Base-by-base conservation (phyloP, 2,329 filamentous ascomycete species). In the Colletotrichum somersetense region DNA sequence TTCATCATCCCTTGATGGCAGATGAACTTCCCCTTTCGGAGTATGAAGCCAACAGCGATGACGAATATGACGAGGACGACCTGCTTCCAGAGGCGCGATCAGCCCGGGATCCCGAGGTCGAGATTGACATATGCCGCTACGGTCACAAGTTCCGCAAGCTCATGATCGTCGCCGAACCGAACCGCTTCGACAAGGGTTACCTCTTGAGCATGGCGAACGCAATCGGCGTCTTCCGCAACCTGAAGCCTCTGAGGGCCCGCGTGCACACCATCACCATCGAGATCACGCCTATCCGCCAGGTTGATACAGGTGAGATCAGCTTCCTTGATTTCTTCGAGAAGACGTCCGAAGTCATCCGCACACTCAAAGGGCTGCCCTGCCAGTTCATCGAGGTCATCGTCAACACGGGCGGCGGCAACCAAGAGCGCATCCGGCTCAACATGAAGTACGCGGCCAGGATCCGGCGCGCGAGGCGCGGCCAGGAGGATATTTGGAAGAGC, bases 181-280 rank as follows among this genome's bases (percentile, higher is more conserved):
- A 83, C 71, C 82, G 85, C 6, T 81, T 78, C 3, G 73, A 70
- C 1, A 50, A 10, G 14, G 55, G 72, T 14, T 77, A 80, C 70
- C 70, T 76, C 59, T 53, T 59, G 38, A 74, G 65, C 62, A 78
- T 86, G 78, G 78, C 79, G 1, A 66, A 75, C 3, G 83, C 84
- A 10, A 79, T 86, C 44, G 67, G 76, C 38, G 76, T 80, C 61
- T 86, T 86, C 74, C 52, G 53, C 42, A 55, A 62, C 30, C 71
- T 75, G n/a, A 44, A 48, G 44, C 70, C 73, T 20, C 57, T 76
- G 10, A 77, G 76, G 8, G 73, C 72, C 1, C 30, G 66, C 58
- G 77, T 88, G 3, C 79, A 83, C 67, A 85, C 81, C 1, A 75
- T 88, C 33, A 83, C 80, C 3, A 77, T 88, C 58, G 80, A 84